Evolutionary conservation across 768 basidiomycete genomes (phyloP).

Genomic region (Piloderma croceum): DNA sequence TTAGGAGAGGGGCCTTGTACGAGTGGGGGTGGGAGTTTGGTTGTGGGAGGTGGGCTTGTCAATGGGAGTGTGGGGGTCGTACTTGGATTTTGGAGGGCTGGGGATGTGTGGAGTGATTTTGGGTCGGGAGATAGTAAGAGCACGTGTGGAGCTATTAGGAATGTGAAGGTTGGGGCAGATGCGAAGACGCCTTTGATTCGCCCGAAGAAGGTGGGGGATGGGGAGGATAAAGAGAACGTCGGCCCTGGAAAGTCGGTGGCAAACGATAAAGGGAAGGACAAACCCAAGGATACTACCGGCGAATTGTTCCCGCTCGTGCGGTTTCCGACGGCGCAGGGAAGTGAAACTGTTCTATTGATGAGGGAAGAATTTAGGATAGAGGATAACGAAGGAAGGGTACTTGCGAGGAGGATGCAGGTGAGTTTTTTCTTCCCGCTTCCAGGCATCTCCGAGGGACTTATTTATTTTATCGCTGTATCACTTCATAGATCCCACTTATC

Average conservation of each 20-base stretch:
- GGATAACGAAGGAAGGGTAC: conserved; percentile 43
- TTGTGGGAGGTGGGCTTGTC: conserved; percentile 42
- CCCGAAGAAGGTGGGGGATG: conserved; percentile 9
- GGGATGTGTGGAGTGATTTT: conserved; percentile 11
- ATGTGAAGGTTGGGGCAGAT: conserved; percentile 7
- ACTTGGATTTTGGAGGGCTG: conserved; percentile 42
- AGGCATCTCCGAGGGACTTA: too few species aligned
- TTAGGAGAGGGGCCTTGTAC: conserved; percentile 35
- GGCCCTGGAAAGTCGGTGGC: conserved; percentile 13
- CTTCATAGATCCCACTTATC: conserved; percentile 59
- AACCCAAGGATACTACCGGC: conserved; percentile 26
- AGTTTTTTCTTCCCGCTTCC: neutral
- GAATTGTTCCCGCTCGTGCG: conserved; percentile 43
- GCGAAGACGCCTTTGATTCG: conserved; percentile 5
- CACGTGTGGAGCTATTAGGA: conserved; percentile 8
- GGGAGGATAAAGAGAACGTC: conserved; percentile 21
- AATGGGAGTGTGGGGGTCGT: conserved; percentile 65
- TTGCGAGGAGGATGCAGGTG: conserved; percentile 44
- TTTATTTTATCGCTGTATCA: too few species aligned
- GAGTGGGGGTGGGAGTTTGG: conserved; percentile 69
- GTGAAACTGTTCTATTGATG: conserved; percentile 42
- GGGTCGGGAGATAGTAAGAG: neutral
- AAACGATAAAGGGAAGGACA: conserved; percentile 32
- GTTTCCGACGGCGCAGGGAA: conserved; percentile 36
- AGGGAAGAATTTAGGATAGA: conserved; percentile 51